Evolutionary conservation across 2,329 filamentous ascomycete species (phyloP).

Genomic region (Tolypocladium nubicola): DNA sequence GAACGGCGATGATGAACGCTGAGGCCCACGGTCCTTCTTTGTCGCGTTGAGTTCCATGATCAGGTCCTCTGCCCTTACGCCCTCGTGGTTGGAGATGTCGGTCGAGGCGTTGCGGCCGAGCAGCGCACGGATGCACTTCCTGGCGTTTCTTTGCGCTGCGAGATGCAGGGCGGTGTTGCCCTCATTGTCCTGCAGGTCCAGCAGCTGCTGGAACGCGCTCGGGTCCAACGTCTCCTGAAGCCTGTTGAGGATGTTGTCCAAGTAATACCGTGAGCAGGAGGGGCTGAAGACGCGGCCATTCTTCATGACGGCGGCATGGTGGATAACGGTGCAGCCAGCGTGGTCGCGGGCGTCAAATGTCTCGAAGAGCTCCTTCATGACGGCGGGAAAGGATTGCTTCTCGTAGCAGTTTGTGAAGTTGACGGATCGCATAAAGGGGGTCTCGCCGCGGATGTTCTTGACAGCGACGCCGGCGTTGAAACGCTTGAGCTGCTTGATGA

Average conservation of each 20-base stretch:
- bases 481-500: conserved; percentile 76
- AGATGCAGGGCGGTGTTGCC: conserved; percentile 78
- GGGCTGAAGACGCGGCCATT: conserved; percentile 73
- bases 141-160: conserved; percentile 70
- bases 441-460: conserved; percentile 67
- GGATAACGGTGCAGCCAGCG: conserved; percentile 79
- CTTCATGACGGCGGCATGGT: conserved; percentile 86
- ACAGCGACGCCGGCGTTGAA: conserved; percentile 67
- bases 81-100: conserved; percentile 71
- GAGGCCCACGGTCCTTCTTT: conserved; percentile 54
- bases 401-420: conserved; percentile 97
- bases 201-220: conserved; percentile 63
- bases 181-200: conserved; percentile 74
- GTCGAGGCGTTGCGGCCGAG: conserved; percentile 72
- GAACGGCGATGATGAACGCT: conserved; percentile 67
- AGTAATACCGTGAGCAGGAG: conserved; percentile 83
- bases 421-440: conserved; percentile 86
- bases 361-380: conserved; percentile 73
- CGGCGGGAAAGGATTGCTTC: conserved; percentile 76
- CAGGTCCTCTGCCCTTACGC: conserved; percentile 74
- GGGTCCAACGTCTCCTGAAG: conserved; percentile 69
- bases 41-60: conserved; percentile 66
- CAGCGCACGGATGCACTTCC: conserved; percentile 78
- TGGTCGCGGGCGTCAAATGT: conserved; percentile 74
- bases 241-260: conserved; percentile 82